Percentiles rank a stretch among this genome's conserved stretches.
Conservation (phyloP, 371 early-diverging fungal species). For the Phascolomyces articulosus region DNA sequence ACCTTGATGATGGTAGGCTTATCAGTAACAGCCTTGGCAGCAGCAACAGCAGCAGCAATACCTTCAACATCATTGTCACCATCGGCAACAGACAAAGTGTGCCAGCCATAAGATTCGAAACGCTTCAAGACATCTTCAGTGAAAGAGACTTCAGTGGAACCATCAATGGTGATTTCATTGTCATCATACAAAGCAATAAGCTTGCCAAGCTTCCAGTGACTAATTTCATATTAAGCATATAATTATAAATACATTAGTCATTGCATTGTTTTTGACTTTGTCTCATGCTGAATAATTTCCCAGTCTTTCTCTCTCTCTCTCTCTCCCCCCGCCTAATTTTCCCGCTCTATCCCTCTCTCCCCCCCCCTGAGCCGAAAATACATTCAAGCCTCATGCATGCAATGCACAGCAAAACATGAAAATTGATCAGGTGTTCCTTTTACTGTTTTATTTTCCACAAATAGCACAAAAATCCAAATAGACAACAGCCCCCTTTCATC, state of each 20-base stretch:
- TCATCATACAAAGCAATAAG: constrained; percentile 98
- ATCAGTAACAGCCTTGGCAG: constrained; percentile 82
- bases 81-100: constrained; percentile 76
- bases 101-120: constrained; percentile 96
- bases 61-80: constrained; percentile 82
- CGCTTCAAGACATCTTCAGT: constrained; percentile 95
- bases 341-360: too few relatives aligned
- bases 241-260: neutral
- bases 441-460: too few relatives aligned
- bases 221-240: too few relatives aligned
- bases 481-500: too few relatives aligned
- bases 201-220: constrained; percentile 93
- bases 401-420: too few relatives aligned
- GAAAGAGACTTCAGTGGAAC: constrained; percentile 88
- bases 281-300: too few relatives aligned
- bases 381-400: too few relatives aligned
- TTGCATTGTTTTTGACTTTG: too few relatives aligned
- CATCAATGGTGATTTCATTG: constrained; percentile 97
- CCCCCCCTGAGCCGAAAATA: too few relatives aligned
- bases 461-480: too few relatives aligned
- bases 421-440: too few relatives aligned
- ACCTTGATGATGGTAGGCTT: constrained; percentile 92
- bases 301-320: neutral
- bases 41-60: constrained; percentile 76
- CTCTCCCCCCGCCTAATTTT: too few relatives aligned